Evolutionary conservation across 1,284 basidiomycete species (phyloP), one percentile per base, ranked within the genome.

Genomic region (Lignosus rhinocerotis): DNA sequence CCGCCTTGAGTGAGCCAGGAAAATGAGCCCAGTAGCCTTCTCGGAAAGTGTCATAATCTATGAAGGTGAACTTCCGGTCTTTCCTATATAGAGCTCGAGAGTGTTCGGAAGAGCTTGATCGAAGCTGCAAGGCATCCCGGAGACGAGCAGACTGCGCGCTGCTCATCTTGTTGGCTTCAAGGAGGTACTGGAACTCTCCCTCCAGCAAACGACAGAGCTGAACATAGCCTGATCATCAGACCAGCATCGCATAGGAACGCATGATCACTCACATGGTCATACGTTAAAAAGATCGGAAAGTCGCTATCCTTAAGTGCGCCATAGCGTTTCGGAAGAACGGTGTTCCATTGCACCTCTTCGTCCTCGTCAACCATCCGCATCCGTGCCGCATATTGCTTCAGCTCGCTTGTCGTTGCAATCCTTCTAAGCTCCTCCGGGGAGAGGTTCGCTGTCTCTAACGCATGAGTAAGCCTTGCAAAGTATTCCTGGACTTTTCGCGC

Each of bases 201-300:
- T 64, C 63, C 12, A 64, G 47, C 9, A 64, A 38, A 12, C 47
- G 53, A 32, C 51, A 54, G 1, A 44, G 31, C 39, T 56, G n/a
- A n/a, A 11, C 6, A 19, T 1, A 31, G 17, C 6, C 16, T 30
- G 19, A 21, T 14, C 36, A 19, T 9, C 14, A 2, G 14, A 31
- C 17, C 14, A 17, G 12, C 21, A 14, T 14, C n/a, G 6, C 16
- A 32, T 11, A 21, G 21, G 14, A 33, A 21, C 9, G 42, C 9
- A 17, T 9, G 12, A 74, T 7, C 25, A 49, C 53, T 34, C 63
- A 87, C 88, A 60, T 78, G 76, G 61, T 88, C 80, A 51, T 83
- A 85, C 0, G 86, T 87, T 7, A 88, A 66, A 58, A 91, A 91
- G 53, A 90, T 67, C 0, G 88, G 89, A 58, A 90, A 91, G 66